Base-by-base conservation (phyloP, 257 asterid genomes). In the Scutellaria minor region DNA sequence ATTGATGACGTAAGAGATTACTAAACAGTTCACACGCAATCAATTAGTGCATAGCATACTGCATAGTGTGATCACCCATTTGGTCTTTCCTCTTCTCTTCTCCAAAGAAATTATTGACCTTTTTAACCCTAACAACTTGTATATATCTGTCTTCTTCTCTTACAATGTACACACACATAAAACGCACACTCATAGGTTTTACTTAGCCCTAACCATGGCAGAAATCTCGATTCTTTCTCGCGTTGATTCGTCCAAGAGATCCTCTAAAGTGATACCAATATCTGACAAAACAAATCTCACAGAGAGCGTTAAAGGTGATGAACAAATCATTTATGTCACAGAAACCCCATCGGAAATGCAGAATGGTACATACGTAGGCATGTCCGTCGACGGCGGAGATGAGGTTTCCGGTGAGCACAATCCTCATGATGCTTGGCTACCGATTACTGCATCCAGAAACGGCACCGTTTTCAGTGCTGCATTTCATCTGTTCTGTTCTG, bases 381-480 rank as follows among this genome's bases (percentile, higher is more conserved):
- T 22, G 57, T n/a, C 68, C 9, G 35, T 52, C 5, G 41, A 6
- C 15, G 68, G 54, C 46, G 73, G 65, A 8, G 69, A 24, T 4
- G 75, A 48, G 18, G 9, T 46, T 42, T 77, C 78, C 77, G 73
- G 70, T 74, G 79, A 79, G 75, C 55, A n/a, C 6, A 65, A 62
- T 20, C 73, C 70, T 0, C 59, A 15, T 5, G 91, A 87, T 7
- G 76, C 75, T 1, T 87, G 83, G 84, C 83, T 85, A 6, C 92
- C 96, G 39, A 76, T 88, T 5, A 86, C 96, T 0, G 88, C 83
- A 71, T 85, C 86, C 0, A 82, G 88, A 83, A 80, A 77, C 9
- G 96, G 96, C 4, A 82, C 56, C 70, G 41, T 64, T 27, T 82
- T 75, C 44, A 78, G 82, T 0, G 84, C 80, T 0, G 56, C 88